Evolutionary conservation across 768 basidiomycete species (phyloP).

Genomic region (Porphyrellus cyaneotinctus): DNA sequence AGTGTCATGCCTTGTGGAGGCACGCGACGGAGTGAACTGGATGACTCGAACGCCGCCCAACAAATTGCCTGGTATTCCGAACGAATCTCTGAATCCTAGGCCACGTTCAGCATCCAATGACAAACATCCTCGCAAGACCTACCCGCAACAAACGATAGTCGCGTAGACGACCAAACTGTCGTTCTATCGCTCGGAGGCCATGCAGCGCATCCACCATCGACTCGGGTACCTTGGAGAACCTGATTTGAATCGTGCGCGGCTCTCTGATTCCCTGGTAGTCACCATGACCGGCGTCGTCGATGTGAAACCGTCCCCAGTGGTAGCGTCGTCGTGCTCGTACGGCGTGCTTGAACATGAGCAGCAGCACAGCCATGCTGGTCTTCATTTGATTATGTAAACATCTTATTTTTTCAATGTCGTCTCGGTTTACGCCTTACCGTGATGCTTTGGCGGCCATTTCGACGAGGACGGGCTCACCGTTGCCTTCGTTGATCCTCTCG

Average conservation of each 20-base stretch:
- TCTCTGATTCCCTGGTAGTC: conserved; percentile 11
- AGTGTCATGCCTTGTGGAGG: conserved; percentile 29
- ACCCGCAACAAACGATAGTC: conserved; percentile 44
- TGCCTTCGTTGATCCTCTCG: conserved; percentile 72
- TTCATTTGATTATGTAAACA: conserved; percentile 21
- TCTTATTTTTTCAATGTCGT: conserved; percentile 19
- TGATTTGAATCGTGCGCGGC: conserved; percentile 35
- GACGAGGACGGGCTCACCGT: conserved; percentile 64
- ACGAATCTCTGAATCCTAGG: conserved; percentile 46
- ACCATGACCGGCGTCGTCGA: conserved; percentile 23
- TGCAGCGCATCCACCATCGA: conserved; percentile 50
- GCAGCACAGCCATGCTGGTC: conserved; percentile 13
- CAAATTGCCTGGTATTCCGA: conserved; percentile 42
- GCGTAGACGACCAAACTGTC: conserved; percentile 46
- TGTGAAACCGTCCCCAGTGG: conserved; percentile 14
- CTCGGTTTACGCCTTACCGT: conserved; percentile 48
- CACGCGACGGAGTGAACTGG: conserved; percentile 38
- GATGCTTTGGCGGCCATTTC: conserved; percentile 58
- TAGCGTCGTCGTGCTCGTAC: conserved; percentile 5
- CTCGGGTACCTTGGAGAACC: conserved; percentile 37
- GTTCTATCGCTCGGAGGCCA: conserved; percentile 53
- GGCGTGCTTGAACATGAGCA: conserved; percentile 14
- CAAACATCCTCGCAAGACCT: conserved; percentile 4
- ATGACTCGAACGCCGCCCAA: conserved; percentile 44
- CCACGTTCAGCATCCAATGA: not conserved